Percentiles rank a stretch among this genome's conserved stretches.
phyloP scores from a whole-genome alignment of 31 red algal genomes.

The Pterothamnion heteromorphum region DNA sequence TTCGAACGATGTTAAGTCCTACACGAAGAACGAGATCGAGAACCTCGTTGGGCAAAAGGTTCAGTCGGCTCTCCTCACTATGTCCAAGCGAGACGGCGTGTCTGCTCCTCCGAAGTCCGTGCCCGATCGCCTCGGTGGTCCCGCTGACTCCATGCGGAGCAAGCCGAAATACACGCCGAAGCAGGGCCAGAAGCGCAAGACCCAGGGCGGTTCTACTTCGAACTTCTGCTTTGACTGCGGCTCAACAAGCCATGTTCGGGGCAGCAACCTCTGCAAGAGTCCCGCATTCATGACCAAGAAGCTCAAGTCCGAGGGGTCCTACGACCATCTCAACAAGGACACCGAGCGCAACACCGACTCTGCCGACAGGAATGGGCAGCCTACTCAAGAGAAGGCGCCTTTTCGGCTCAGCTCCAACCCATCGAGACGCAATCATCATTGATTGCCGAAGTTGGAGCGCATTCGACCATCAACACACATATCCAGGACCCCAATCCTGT shows the following conservation, averaged over 20 bases:
- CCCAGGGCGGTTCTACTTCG: neutral
- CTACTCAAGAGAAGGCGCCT: neutral
- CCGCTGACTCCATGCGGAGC: no score
- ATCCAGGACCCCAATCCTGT: constrained; percentile 42
- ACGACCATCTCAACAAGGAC: neutral
- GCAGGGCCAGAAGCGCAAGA: neutral
- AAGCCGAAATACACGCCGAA: no score
- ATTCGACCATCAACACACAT: neutral
- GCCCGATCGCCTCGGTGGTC: neutral
- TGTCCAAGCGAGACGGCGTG: neutral
- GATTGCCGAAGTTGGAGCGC: constrained; percentile 16
- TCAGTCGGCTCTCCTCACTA: neutral
- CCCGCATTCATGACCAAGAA: constrained; percentile 26
- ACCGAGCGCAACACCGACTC: neutral
- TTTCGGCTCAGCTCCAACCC: neutral
- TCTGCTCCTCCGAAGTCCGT: neutral
- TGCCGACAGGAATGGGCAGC: neutral
- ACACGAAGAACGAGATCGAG: neutral
- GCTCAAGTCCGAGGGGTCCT: neutral
- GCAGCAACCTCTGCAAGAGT: neutral
- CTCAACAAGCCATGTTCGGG: neutral
- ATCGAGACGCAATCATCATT: constrained; percentile 24
- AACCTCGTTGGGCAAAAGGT: neutral
- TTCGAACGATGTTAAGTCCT: neutral
- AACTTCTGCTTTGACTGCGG: constrained; percentile 43